These are phyloP conservation scores for Hyphopichia homilentoma DNA, from an alignment of 805 yeast species.

Conservation along the genomic window DNA sequence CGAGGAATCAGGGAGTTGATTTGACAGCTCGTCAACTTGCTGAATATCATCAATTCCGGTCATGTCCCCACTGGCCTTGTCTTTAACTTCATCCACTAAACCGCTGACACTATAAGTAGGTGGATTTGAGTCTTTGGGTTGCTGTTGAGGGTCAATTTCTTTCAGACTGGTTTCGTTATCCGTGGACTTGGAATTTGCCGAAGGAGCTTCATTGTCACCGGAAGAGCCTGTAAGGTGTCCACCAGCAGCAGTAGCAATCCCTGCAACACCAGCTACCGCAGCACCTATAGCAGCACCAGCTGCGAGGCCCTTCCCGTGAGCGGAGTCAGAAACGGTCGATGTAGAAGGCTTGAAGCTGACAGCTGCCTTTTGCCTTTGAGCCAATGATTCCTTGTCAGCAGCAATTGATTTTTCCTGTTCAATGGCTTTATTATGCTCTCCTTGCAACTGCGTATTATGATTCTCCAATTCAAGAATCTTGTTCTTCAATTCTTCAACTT, in stretches of 20 bases:
- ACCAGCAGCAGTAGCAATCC: conserved; percentile 7
- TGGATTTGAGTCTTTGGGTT: not conserved
- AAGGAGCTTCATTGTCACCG: conserved; percentile 1
- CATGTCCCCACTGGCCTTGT: conserved; percentile 21
- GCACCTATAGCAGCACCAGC: conserved; percentile 18
- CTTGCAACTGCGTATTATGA: conserved; percentile 17
- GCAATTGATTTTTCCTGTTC: conserved; percentile 12
- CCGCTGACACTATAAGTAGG: conserved; percentile 4
- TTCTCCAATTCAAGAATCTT: conserved; percentile 24
- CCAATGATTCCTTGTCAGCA: conserved; percentile 9
- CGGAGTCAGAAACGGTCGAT: not conserved
- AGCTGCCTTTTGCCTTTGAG: conserved; percentile 9
- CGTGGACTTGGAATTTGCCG: not conserved
- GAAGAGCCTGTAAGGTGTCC: conserved; percentile 2
- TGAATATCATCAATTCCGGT: conserved; percentile 23
- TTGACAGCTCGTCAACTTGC: conserved; percentile 5
- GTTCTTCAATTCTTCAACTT: conserved; percentile 35
- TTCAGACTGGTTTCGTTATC: not conserved
- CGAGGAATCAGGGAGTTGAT: not conserved
- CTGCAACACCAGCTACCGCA: conserved; percentile 12
- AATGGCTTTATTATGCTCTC: conserved; percentile 16
- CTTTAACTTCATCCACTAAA: conserved; percentile 25
- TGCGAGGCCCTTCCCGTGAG: conserved; percentile 10
- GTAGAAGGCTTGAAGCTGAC: conserved; percentile 11
- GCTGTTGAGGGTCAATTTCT: conserved; percentile 2